A percentile compares a stretch with the other conserved stretches of the same genome.
Evolutionary conservation across 2,329 filamentous ascomycete species (phyloP).

Genomic region (Beauveria varroae): DNA sequence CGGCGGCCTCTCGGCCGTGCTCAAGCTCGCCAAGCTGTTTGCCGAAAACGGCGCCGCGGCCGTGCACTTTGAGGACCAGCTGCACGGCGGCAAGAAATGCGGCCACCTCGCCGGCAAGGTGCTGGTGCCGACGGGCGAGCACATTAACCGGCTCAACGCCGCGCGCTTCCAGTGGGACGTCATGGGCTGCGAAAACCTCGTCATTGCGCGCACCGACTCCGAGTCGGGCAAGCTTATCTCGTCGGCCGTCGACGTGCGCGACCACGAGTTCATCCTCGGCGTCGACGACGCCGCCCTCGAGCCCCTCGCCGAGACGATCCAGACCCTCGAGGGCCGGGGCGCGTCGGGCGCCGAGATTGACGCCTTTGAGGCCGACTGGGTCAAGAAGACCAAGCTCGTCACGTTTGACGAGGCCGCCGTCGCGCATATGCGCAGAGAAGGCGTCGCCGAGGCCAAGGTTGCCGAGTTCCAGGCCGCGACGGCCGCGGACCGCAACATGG

Average conservation of each 20-base stretch:
- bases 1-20: conserved; percentile 82
- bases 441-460: conserved; percentile 55
- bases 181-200: conserved; percentile 91
- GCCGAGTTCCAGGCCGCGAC: conserved; percentile 59
- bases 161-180: conserved; percentile 96
- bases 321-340: conserved; percentile 79
- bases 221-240: conserved; percentile 88
- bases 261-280: conserved; percentile 95
- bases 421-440: conserved; percentile 61
- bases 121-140: conserved; percentile 84
- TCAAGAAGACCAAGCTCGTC: conserved; percentile 75
- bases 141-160: conserved; percentile 90
- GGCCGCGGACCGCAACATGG: conserved; percentile 60
- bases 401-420: conserved; percentile 89
- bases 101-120: conserved; percentile 96
- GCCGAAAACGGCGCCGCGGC: conserved; percentile 94
- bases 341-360: conserved; percentile 76
- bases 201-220: conserved; percentile 92
- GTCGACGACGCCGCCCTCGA: conserved; percentile 66
- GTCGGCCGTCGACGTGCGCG: conserved; percentile 84
- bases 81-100: conserved; percentile 97
- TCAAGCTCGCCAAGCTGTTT: conserved; percentile 95
- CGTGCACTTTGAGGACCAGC: conserved; percentile 96
- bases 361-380: conserved; percentile 77
- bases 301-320: conserved; percentile 79